Percentiles rank a stretch among this genome's conserved stretches.
These are phyloP conservation scores for Phaeophleospora eucalypticola DNA, from an alignment of 2,329 filamentous ascomycete species.

Conservation along the genomic window DNA sequence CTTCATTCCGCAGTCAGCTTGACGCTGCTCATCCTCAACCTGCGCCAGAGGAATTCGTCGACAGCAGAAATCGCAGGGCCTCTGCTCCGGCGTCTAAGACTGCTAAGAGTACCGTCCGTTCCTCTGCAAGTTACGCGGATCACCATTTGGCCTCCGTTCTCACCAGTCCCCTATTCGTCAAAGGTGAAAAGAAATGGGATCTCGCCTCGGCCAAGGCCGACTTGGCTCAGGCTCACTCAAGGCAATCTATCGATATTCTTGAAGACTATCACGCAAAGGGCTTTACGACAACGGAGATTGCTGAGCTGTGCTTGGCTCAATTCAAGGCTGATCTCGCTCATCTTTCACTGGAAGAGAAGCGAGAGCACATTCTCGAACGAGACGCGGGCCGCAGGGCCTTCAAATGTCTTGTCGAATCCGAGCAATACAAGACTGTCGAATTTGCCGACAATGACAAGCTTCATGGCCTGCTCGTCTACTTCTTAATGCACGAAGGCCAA, in stretches of 20 bases:
- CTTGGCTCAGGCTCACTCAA: conserved; percentile 22
- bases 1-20: conserved; percentile 60
- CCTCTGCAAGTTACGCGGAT: conserved; percentile 39
- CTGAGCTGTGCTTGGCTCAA: conserved; percentile 36
- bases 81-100: background rate
- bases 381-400: conserved; percentile 28
- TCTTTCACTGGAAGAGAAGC: conserved; percentile 12
- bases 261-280: conserved; percentile 38
- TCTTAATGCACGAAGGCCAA: conserved; percentile 26
- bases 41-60: conserved; percentile 17
- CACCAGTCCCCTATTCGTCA: conserved; percentile 46
- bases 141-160: conserved; percentile 49
- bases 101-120: conserved; percentile 17
- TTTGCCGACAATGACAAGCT: conserved; percentile 23
- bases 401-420: conserved; percentile 28
- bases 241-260: conserved; percentile 40
- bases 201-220: conserved; percentile 26
- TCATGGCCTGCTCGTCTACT: conserved; percentile 19
- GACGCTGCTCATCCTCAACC: conserved; percentile 53
- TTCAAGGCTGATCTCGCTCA: conserved; percentile 24
- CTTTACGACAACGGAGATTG: conserved; percentile 36
- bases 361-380: conserved; percentile 12
- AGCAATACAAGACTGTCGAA: conserved; percentile 13
- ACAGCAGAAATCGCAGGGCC: background rate
- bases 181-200: conserved; percentile 9